Conservation (phyloP, 2,329 filamentous ascomycete species). For the Blastomyces emzantsi region DNA sequence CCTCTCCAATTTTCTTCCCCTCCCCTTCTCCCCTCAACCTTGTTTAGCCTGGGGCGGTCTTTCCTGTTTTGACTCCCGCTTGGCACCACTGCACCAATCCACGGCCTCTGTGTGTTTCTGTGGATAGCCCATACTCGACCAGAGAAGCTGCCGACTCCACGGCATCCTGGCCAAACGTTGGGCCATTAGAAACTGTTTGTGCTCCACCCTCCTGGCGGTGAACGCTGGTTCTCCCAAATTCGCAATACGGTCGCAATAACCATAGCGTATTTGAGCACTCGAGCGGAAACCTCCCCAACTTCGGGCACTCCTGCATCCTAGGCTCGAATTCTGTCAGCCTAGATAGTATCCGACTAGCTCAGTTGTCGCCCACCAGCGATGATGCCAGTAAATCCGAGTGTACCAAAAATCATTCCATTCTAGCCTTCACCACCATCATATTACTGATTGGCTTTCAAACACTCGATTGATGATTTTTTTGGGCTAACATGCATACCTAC, state of each 20-base stretch:
- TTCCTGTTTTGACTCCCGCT: conserved; percentile 9
- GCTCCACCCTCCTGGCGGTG: conserved; percentile 3
- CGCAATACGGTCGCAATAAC: background rate
- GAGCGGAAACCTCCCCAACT: background rate
- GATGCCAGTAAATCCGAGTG: background rate
- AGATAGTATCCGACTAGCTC: background rate
- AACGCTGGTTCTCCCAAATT: background rate
- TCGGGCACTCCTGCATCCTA: conserved; percentile 2
- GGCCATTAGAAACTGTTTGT: background rate
- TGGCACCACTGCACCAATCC: conserved; percentile 2
- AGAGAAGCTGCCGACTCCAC: background rate
- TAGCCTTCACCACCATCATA: background rate
- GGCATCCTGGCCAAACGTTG: background rate
- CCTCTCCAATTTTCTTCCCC: conserved; percentile 16
- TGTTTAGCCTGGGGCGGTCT: background rate
- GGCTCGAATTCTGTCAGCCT: background rate
- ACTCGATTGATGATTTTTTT: background rate
- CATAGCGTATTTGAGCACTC: background rate
- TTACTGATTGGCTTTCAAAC: background rate
- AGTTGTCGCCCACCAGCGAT: background rate
- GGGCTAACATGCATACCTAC: conserved; percentile 22
- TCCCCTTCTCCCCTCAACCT: conserved; percentile 8
- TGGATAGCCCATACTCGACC: background rate
- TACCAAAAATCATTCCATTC: background rate
- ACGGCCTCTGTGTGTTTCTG: background rate